Conservation (phyloP, 805 yeast genomes). For the Ogataea philodendri region DNA sequence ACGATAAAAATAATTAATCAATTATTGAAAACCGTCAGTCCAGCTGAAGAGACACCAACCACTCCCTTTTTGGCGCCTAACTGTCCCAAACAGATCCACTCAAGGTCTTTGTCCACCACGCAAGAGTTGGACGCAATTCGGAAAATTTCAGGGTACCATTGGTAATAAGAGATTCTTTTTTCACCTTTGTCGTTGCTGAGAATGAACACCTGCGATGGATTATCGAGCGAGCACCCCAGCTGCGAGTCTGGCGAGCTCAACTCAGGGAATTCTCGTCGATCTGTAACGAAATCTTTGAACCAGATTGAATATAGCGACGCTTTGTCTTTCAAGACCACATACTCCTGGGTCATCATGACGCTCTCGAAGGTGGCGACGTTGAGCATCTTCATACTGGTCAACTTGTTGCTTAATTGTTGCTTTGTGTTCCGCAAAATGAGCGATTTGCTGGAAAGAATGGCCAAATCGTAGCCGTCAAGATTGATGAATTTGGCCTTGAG, state of each 20-base stretch:
- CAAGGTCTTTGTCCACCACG: slow-evolving; percentile 1
- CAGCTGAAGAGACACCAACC: slow-evolving; percentile 6
- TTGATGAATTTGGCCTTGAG: slow-evolving; percentile 21
- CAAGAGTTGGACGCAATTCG: not conserved
- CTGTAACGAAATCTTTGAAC: slow-evolving; percentile 3
- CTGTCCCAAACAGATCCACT: slow-evolving; percentile 24
- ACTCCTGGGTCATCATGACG: slow-evolving; percentile 7
- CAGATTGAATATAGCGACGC: slow-evolving; percentile 4
- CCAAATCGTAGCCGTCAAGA: slow-evolving; percentile 20
- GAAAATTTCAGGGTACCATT: slow-evolving; percentile 1
- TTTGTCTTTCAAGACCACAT: slow-evolving; percentile 3
- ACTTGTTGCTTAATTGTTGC: slow-evolving; percentile 5
- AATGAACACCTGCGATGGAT: slow-evolving; percentile 2
- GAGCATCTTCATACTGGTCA: slow-evolving; percentile 5
- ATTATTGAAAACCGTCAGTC: slow-evolving; percentile 2
- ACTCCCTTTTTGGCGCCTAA: slow-evolving; percentile 16
- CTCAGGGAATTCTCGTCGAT: slow-evolving; percentile 1
- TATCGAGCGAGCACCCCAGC: slow-evolving; percentile 3
- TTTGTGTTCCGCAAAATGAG: slow-evolving; percentile 22
- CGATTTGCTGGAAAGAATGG: slow-evolving; percentile 24
- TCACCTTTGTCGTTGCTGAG: not conserved
- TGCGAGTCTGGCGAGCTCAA: slow-evolving; percentile 1
- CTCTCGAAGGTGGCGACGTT: slow-evolving; percentile 2
- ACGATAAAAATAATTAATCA: slow-evolving; percentile 2
- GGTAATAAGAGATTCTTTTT: slow-evolving; percentile 3